A percentile compares a stretch with the other conserved stretches of the same genome.
Evolutionary conservation across 2,329 filamentous ascomycete species (phyloP).

Genomic region (Botryotinia calthae): DNA sequence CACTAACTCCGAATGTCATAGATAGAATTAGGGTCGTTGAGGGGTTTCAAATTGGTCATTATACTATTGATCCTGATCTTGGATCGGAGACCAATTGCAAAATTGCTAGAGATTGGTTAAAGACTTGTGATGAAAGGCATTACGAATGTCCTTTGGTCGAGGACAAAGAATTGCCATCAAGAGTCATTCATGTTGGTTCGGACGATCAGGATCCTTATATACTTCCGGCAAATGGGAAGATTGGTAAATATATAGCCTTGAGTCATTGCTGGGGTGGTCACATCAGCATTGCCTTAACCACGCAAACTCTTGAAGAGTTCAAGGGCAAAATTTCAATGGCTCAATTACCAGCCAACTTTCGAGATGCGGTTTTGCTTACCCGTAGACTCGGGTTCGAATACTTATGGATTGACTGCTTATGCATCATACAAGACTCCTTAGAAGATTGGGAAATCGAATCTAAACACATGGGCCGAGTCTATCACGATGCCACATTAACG

Average conservation of each 20-base stretch:
- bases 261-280: constrained; percentile 6
- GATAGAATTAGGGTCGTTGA: neutral
- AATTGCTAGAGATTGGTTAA: constrained; percentile 16
- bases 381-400: neutral
- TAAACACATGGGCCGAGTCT: constrained; percentile 12
- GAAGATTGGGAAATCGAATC: constrained; percentile 16
- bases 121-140: constrained; percentile 11
- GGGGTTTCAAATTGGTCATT: neutral
- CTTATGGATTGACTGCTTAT: constrained; percentile 20
- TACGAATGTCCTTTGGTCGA: neutral
- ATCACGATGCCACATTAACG: constrained; percentile 1
- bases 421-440: constrained; percentile 14
- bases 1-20: neutral
- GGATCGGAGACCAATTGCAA: neutral
- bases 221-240: accelerated
- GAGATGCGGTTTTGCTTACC: neutral
- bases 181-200: constrained; percentile 27
- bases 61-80: neutral
- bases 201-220: constrained; percentile 19
- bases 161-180: constrained; percentile 19
- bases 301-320: too few species aligned
- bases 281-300: neutral
- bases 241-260: neutral
- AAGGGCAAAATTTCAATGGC: too few species aligned
- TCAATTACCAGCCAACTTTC: neutral